Evolutionary conservation across 2,329 filamentous ascomycete genomes (phyloP).

Genomic region (Laburnicola sp.): DNA sequence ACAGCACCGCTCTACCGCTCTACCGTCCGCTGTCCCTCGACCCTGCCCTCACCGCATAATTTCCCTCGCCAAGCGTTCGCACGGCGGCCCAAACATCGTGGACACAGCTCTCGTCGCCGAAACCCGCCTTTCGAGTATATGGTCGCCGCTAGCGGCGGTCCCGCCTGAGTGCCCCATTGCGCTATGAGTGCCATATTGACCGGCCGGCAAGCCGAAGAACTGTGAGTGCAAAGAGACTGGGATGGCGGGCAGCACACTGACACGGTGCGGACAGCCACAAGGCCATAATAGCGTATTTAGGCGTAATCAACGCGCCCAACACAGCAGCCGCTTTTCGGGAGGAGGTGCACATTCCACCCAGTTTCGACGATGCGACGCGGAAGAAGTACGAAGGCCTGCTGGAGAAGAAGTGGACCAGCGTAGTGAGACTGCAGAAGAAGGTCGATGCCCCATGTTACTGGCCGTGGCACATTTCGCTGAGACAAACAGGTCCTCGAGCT

Average conservation of each 20-base stretch:
- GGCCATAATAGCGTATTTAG: constrained; percentile 86
- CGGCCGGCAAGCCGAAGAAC: constrained; percentile 80
- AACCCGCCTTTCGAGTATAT: constrained; percentile 26
- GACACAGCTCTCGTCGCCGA: constrained; percentile 6
- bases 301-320: constrained; percentile 70
- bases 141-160: constrained; percentile 30
- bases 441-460: constrained; percentile 49
- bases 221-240: constrained; percentile 62
- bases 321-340: constrained; percentile 72
- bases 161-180: constrained; percentile 30
- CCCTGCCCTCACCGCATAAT: too few relatives aligned
- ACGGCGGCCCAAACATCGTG: constrained; percentile 21
- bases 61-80: too few relatives aligned
- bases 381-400: constrained; percentile 94
- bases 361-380: constrained; percentile 76
- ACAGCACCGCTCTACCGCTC: too few relatives aligned
- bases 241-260: constrained; percentile 13
- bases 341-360: constrained; percentile 73
- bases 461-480: constrained; percentile 16
- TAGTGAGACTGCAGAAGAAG: constrained; percentile 95
- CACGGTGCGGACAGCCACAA: constrained; percentile 68
- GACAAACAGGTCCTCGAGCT: constrained; percentile 81
- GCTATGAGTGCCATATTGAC: constrained; percentile 77
- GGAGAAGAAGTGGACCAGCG: constrained; percentile 98
- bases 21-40: too few relatives aligned